Percentiles rank a stretch among this genome's conserved stretches.
phyloP scores from a whole-genome alignment of 176 grass and related monocot genomes.

The Typha latifolia region DNA sequence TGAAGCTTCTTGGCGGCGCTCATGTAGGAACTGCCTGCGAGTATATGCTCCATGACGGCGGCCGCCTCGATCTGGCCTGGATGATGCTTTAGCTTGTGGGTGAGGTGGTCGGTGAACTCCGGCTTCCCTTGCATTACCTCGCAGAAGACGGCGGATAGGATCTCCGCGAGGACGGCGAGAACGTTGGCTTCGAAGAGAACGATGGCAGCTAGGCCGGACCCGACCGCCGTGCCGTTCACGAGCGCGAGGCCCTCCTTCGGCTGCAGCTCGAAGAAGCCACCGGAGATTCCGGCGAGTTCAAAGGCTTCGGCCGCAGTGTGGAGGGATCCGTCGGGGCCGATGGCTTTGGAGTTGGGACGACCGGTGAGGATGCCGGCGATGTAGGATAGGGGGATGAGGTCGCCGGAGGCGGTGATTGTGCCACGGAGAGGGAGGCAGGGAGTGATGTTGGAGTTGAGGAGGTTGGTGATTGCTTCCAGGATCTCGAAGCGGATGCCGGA shows the following conservation, averaged over 20 bases:
- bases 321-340: background rate
- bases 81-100: slow-evolving; percentile 95
- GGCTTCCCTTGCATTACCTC: slow-evolving; percentile 93
- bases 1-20: slow-evolving; percentile 66
- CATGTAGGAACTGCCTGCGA: slow-evolving; percentile 90
- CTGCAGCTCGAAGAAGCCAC: slow-evolving; percentile 75
- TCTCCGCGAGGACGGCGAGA: slow-evolving; percentile 50
- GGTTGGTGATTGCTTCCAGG: slow-evolving; percentile 45
- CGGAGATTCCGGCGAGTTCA: slow-evolving; percentile 58
- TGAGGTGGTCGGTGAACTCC: slow-evolving; percentile 85
- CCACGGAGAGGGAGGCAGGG: slow-evolving; percentile 60
- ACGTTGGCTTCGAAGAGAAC: slow-evolving; percentile 84
- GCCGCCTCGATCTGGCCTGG: slow-evolving; percentile 89
- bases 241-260: slow-evolving; percentile 94
- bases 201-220: slow-evolving; percentile 61
- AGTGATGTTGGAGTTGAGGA: slow-evolving; percentile 39
- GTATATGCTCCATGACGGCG: slow-evolving; percentile 83
- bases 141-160: slow-evolving; percentile 71
- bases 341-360: slow-evolving; percentile 25
- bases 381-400: slow-evolving; percentile 54
- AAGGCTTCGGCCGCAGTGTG: slow-evolving; percentile 25
- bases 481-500: slow-evolving; percentile 69
- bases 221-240: slow-evolving; percentile 89
- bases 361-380: slow-evolving; percentile 51
- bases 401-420: slow-evolving; percentile 54